A percentile compares a stretch with the other conserved stretches of the same genome.
Conservation (phyloP, 2,329 filamentous ascomycete species). For the Fusarium sp. region DNA sequence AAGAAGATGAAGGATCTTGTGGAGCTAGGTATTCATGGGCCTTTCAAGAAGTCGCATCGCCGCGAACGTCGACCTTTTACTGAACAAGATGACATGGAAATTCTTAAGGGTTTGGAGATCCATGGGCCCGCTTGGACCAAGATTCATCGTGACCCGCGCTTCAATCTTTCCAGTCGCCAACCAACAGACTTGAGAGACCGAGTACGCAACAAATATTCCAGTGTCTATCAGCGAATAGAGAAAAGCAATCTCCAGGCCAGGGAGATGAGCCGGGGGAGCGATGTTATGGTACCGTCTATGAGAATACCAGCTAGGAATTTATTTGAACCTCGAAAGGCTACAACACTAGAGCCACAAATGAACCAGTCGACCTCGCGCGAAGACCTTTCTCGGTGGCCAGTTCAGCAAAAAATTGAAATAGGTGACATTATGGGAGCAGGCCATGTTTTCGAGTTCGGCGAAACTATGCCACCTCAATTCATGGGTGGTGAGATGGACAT, state of each 20-base stretch:
- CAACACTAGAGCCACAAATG: conserved; percentile 53
- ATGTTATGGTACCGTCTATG: conserved; percentile 62
- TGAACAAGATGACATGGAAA: conserved; percentile 70
- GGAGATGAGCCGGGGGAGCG: conserved; percentile 53
- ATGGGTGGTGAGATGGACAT: conserved; percentile 70
- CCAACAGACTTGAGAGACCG: conserved; percentile 72
- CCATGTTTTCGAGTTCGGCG: conserved; percentile 57
- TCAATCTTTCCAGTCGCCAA: conserved; percentile 67
- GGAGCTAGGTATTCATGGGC: conserved; percentile 68
- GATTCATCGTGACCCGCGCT: conserved; percentile 69
- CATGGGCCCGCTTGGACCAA: conserved; percentile 74
- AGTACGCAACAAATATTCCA: conserved; percentile 71
- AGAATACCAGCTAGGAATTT: conserved; percentile 61
- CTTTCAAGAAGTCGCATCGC: conserved; percentile 70
- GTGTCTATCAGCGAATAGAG: conserved; percentile 66
- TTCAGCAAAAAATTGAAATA: conserved; percentile 47
- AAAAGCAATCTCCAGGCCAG: conserved; percentile 62
- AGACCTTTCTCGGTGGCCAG: conserved; percentile 59
- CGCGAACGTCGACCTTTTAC: conserved; percentile 70
- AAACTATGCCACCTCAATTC: conserved; percentile 53
- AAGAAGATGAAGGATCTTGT: conserved; percentile 66
- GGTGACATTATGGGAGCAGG: conserved; percentile 39
- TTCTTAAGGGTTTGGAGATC: conserved; percentile 66
- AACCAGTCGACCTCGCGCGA: conserved; percentile 57
- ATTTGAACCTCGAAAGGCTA: conserved; percentile 52